Base-by-base conservation (phyloP, 352 stramenopile genomes). In the Pythium aristosporum region DNA sequence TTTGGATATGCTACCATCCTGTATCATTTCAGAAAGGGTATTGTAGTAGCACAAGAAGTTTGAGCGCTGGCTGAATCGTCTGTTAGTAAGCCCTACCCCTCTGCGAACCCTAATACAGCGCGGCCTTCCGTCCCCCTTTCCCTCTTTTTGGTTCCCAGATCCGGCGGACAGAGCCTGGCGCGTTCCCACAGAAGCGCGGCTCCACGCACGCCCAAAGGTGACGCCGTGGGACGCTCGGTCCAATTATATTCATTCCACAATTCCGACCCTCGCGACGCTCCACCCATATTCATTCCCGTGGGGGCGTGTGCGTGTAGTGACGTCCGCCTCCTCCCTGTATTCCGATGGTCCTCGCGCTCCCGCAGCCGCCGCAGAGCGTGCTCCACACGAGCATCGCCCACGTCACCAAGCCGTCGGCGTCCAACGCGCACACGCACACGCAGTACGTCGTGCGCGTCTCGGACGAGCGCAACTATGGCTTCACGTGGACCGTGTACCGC, bases 361-460 rank as follows among this genome's bases (percentile, higher is more conserved):
- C 64, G 9, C 36, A 54, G 20, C 60, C 71, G 57, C 72, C 68
- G 32, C 66, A 57, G 62, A 77, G 79, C 57, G 83, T 88, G 55
- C 73, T 95, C 54, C 84, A 91, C 73, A 89, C 83, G 42, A 86
- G 74, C 57, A 92, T 95, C 73, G 80, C 82, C 32, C 83, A 92
- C 63, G 82, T 95, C 20, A 67, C 81, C 61, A 90, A 89, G 57
- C 83, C 86, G 20, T 76, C 80, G 25, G 66, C 63, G 28, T 65
- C 77, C 4, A 73, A 75, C 60, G 65, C 82, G 41, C 87, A 96
- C 68, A 75, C 79, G 36, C 80, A 87, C 65, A 91, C 87, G 51
- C 87, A 96, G 66, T 96, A 90, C 67, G 70, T 93, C 43, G 87
- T 96, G 67, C 76, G 82, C 70, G 87, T 96, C 41, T 92, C 83